Percentiles rank a stretch among this genome's conserved stretches.
phyloP scores from a whole-genome alignment of 352 stramenopile genomes.

The Pythium brassicae region DNA sequence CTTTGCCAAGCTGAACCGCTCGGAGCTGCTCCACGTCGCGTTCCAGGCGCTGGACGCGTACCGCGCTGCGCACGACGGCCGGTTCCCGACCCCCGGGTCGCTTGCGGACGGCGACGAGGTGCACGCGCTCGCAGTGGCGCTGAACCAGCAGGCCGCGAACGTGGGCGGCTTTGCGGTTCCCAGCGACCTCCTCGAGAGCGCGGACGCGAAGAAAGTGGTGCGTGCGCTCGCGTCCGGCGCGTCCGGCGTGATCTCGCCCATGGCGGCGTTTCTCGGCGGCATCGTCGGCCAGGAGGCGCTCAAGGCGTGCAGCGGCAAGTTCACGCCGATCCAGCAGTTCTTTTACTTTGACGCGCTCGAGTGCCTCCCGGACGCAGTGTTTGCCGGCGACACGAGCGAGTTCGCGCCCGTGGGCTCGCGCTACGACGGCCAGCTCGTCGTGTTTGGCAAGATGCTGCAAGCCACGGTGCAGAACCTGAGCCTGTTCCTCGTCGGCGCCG shows the following conservation, averaged over 20 bases:
- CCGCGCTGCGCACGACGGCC: constrained; percentile 56
- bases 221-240: constrained; percentile 81
- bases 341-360: constrained; percentile 99
- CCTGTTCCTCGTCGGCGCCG: constrained; percentile 98
- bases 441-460: constrained; percentile 85
- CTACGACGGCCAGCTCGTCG: constrained; percentile 92
- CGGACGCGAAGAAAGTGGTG: constrained; percentile 75
- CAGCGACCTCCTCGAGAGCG: constrained; percentile 53
- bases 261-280: constrained; percentile 96
- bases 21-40: constrained; percentile 86
- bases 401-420: constrained; percentile 65
- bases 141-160: constrained; percentile 70
- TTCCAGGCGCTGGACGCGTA: constrained; percentile 89
- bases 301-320: constrained; percentile 99
- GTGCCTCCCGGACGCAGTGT: constrained; percentile 88
- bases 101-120: constrained; percentile 84
- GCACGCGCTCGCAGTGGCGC: constrained; percentile 58
- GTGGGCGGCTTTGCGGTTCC: constrained; percentile 65
- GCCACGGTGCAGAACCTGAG: constrained; percentile 83
- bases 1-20: constrained; percentile 96
- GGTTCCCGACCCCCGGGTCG: constrained; percentile 87
- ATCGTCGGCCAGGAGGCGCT: constrained; percentile 98
- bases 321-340: constrained; percentile 98
- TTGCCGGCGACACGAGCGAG: constrained; percentile 35
- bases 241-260: constrained; percentile 91